Conservation (phyloP, 164 flowering plant species). For the Amborella trichopoda region DNA sequence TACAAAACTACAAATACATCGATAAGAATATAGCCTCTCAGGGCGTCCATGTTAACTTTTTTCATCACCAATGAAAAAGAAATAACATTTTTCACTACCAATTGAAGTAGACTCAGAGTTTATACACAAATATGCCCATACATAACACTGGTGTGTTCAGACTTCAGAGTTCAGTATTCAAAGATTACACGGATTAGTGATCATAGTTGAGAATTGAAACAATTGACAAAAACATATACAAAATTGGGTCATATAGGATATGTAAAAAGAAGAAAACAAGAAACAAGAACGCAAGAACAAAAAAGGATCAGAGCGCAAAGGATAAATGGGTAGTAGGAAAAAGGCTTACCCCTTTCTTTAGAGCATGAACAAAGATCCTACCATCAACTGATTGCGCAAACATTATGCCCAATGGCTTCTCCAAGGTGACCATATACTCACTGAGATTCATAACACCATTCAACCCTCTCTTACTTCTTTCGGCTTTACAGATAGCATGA, state of each 20-base stretch:
- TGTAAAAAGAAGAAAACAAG: neutral
- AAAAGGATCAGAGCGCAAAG: neutral
- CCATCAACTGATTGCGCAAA: conserved; percentile 70
- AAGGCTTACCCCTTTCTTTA: conserved; percentile 58
- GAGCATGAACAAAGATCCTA: conserved; percentile 61
- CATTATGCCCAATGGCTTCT: conserved; percentile 77
- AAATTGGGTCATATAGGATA: neutral
- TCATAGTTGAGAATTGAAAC: neutral
- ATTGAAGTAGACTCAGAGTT: too few species aligned
- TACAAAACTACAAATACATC: neutral
- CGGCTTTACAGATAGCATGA: too few species aligned
- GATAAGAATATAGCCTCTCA: too few species aligned
- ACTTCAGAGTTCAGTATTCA: neutral
- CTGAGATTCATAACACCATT: conserved; percentile 80
- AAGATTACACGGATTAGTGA: neutral
- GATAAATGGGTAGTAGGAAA: neutral
- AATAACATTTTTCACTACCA: too few species aligned
- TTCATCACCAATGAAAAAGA: too few species aligned
- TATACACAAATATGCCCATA: too few species aligned
- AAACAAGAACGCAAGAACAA: neutral
- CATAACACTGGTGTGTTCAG: too few species aligned
- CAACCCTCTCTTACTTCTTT: too few species aligned
- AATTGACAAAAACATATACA: neutral
- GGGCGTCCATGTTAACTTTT: too few species aligned
- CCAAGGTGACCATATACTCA: conserved; percentile 89